Evolutionary conservation across 2,329 filamentous ascomycete species (phyloP).

Genomic region (Waltergamsia citrina): DNA sequence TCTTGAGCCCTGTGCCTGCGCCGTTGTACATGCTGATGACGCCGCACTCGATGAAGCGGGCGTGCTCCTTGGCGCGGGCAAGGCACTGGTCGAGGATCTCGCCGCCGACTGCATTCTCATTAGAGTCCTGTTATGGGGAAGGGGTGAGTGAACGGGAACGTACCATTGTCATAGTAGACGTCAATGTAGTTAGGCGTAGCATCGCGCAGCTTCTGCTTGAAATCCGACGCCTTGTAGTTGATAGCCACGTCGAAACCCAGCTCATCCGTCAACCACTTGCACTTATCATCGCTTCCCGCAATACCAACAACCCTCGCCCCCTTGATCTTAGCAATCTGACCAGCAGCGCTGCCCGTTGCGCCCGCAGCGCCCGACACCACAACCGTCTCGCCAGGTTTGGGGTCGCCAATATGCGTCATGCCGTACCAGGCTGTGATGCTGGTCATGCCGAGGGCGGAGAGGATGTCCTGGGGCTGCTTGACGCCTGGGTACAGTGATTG

Average conservation of each 20-base stretch:
- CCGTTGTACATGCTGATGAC: constrained; percentile 62
- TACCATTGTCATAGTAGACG: constrained; percentile 62
- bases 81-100: constrained; percentile 61
- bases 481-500: constrained; percentile 28
- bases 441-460: constrained; percentile 56
- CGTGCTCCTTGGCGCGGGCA: constrained; percentile 47
- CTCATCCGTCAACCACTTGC: constrained; percentile 51
- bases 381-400: constrained; percentile 62
- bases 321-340: constrained; percentile 69
- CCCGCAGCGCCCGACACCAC: constrained; percentile 72
- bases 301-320: constrained; percentile 54
- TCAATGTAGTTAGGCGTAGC: constrained; percentile 52
- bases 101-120: constrained; percentile 44
- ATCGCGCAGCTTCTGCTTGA: constrained; percentile 47
- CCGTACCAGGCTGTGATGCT: constrained; percentile 72
- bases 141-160: constrained; percentile 2
- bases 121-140: constrained; percentile 1
- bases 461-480: constrained; percentile 43
- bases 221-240: constrained; percentile 60
- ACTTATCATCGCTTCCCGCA: constrained; percentile 59
- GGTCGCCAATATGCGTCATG: constrained; percentile 56
- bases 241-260: constrained; percentile 58
- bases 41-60: constrained; percentile 65
- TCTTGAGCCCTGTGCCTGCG: constrained; percentile 43
- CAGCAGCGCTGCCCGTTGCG: constrained; percentile 66